phyloP scores from a whole-genome alignment of 768 basidiomycete genomes.

The Tricholomella constricta region DNA sequence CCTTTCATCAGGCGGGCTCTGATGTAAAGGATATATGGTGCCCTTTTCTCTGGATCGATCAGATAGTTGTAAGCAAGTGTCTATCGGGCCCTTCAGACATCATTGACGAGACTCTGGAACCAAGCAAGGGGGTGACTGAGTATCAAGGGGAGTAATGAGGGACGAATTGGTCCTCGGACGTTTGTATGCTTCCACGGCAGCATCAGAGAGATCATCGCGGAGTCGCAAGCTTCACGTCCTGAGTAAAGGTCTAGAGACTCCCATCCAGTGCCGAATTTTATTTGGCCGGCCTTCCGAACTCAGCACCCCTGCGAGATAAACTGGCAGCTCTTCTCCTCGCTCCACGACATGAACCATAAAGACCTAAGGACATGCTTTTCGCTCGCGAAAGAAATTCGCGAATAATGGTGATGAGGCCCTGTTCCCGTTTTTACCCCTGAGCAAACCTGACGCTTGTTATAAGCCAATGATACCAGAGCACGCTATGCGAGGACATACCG shows the following conservation, averaged over 20 bases:
- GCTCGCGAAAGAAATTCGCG: no score
- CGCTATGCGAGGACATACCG: no score
- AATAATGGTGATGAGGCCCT: no score
- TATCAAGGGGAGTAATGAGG: conserved; percentile 22
- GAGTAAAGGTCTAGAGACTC: not conserved
- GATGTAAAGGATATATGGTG: conserved; percentile 45
- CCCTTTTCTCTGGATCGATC: conserved; percentile 66
- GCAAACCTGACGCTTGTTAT: no score
- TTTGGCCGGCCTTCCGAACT: not conserved
- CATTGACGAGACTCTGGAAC: conserved; percentile 16
- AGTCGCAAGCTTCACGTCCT: not conserved
- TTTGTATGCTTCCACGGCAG: conserved; percentile 2
- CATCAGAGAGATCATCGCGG: not conserved
- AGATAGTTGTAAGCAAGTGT: conserved; percentile 37
- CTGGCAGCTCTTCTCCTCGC: not conserved
- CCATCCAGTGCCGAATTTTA: not conserved
- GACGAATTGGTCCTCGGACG: not conserved
- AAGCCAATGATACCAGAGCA: no score
- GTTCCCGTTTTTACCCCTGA: no score
- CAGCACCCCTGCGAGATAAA: not conserved
- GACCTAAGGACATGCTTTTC: no score
- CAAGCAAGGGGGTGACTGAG: conserved; percentile 17
- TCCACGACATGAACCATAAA: not conserved
- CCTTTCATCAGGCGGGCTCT: conserved; percentile 29
- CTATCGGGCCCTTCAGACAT: conserved; percentile 48